Evolutionary conservation across 441 rosid genomes (phyloP), one percentile per base, ranked within the genome.

Genomic region (Pelargonium cotyledonis): DNA sequence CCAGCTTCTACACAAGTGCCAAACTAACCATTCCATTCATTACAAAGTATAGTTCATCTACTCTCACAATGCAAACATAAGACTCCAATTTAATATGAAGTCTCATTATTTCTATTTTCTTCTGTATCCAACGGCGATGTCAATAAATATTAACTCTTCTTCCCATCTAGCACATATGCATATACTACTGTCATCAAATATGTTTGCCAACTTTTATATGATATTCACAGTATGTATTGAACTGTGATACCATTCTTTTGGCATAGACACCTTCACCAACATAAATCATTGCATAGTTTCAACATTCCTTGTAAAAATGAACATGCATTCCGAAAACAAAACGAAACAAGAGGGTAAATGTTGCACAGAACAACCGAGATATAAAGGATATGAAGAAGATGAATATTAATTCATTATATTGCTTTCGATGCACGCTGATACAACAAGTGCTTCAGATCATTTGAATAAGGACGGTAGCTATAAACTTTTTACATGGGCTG

Each of bases 1-100:
- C 23, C 23, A 68, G 71, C 67, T 65, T 72, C 77, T 73, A 77
- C 8, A 65, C 61, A 70, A 4, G 31, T 67, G 78, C 16, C 65
- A 61, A 67, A 62, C 65, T 66, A 49, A 47, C 55, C 14, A 47
- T 47, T 47, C 55, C 55, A 47, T 12, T 10, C 55, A 47, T 10
- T 47, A n/a, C 55, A 47, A n/a, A 47, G 15, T 47, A 47, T 47
- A 47, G 4, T 47, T 10, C 55, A 10, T 47, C 55, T 10, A 12
- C 55, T 47, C 3, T 47, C 55, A 47, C 55, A 1, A 49, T 14
- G 18, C n/a, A 10, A 46, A 46, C 51, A 46, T 46, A 49, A 21
- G 57, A 49, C 57, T 49, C 57, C 57, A 49, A 49, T 11, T 1
- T 14, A 5, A 49, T 49, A 12, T 49, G 6, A 49, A 49, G 2